Evolutionary conservation across 495 filamentous ascomycete genomes (phyloP), one percentile per base, ranked within the genome.

Genomic region (Collariella sp.): DNA sequence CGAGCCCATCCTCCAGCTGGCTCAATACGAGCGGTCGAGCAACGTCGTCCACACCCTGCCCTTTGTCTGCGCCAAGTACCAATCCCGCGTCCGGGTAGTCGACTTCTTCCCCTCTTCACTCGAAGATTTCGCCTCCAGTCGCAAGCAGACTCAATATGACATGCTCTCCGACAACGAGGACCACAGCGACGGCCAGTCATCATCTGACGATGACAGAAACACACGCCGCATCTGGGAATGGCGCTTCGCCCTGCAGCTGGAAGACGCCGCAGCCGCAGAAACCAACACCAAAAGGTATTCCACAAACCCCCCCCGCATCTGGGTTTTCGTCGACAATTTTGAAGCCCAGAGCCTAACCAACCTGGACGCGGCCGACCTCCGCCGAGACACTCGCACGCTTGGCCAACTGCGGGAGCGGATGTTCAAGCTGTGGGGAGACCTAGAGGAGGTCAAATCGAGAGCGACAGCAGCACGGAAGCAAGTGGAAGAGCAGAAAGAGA

Each of bases 341-440:
- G 79, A 81, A 55, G 91, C 76, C 0, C 83, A 85, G 54, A 73
- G 74, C 63, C 72, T 96, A 7, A 75, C 89, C 0, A 67, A 75
- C 36, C 64, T 89, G 31, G 77, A 86, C 62, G 82, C 91, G 20
- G 64, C 66, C n/a, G 74, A 94, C 67, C 79, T 96, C 7, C 79
- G 78, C 16, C 61, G 61, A 46, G 67, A 85, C 34, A 36, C 63
- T 5, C 34, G 61, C 0, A 57, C 63, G 3, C 67, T 94, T 7
- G 58, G 40, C 23, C 50, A 66, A 7, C 67, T 96, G 1, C 73
- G 78, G 36, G 81, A 95, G 62, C 83, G 83, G 62, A 77, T 96
- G 15, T 91, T 83, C 66, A 71, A 79, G 29, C 75, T 97, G 7
- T 97, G 91, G 90, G 91, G 91, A 3, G 77, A 94, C 54, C 78